A percentile compares a stretch with the other conserved stretches of the same genome.
phyloP scores from a whole-genome alignment of 2,329 filamentous ascomycete genomes.

The Epichloe brachyelytri region DNA sequence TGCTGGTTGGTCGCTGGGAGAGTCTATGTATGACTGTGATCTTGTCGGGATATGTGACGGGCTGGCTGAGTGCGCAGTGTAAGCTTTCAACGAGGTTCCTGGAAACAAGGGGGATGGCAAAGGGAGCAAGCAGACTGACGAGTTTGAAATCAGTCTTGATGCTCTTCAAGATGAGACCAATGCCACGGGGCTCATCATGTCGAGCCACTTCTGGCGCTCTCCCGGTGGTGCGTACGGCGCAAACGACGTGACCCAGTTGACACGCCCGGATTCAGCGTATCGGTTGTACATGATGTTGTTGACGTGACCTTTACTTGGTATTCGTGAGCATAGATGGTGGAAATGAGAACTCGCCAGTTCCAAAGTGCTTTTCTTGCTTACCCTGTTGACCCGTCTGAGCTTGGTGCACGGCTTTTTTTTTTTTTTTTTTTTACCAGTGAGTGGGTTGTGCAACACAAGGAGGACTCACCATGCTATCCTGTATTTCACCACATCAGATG shows the following conservation, averaged over 20 bases:
- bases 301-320: conserved; percentile 41
- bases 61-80: conserved; percentile 30
- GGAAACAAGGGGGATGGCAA: too few species aligned
- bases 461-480: conserved; percentile 42
- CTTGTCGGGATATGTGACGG: conserved; percentile 71
- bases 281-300: conserved; percentile 78
- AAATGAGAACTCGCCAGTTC: too few species aligned
- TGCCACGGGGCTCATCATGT: conserved; percentile 50
- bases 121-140: conserved; percentile 36
- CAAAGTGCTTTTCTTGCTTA: not conserved
- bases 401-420: not conserved
- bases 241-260: conserved; percentile 66
- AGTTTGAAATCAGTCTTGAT: conserved; percentile 83
- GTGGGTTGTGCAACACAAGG: too few species aligned
- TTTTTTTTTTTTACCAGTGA: not conserved
- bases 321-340: not conserved
- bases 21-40: conserved; percentile 79
- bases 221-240: conserved; percentile 47
- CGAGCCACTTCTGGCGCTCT: conserved; percentile 51
- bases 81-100: too few species aligned
- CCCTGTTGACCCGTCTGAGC: not conserved
- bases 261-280: conserved; percentile 69
- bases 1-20: conserved; percentile 30
- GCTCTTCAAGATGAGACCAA: conserved; percentile 66
- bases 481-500: not conserved